A percentile compares a stretch with the other conserved stretches of the same genome.
phyloP scores from a whole-genome alignment of 2,329 filamentous ascomycete genomes.

The Nemania sp. region DNA sequence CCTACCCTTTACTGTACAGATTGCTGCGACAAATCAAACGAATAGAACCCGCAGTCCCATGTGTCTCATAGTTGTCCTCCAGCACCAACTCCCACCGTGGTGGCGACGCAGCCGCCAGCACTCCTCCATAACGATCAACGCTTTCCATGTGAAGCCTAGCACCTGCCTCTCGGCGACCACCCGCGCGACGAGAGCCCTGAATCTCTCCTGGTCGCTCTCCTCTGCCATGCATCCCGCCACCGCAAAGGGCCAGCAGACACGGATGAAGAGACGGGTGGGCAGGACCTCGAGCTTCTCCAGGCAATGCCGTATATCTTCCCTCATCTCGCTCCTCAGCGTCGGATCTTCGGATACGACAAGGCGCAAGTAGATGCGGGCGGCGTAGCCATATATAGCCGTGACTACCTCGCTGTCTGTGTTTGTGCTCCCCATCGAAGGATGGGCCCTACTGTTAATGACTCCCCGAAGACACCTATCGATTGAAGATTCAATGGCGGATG shows the following conservation, averaged over 20 bases:
- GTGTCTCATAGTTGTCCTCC: background rate
- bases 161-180: background rate
- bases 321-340: background rate
- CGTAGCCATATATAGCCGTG: background rate
- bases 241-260: background rate
- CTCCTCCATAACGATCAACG: background rate
- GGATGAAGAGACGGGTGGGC: background rate
- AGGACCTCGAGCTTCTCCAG: background rate
- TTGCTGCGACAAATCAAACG: background rate
- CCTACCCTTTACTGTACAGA: no score
- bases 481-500: background rate
- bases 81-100: background rate
- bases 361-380: background rate
- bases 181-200: background rate
- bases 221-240: background rate
- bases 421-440: background rate
- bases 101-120: background rate
- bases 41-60: background rate
- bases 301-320: background rate
- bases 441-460: background rate
- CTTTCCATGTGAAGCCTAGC: background rate
- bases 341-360: background rate
- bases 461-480: background rate
- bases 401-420: background rate
- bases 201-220: background rate